These are phyloP conservation scores for Pythium guiyangense DNA, from an alignment of 352 stramenopile genomes.

Conservation along the genomic window DNA sequence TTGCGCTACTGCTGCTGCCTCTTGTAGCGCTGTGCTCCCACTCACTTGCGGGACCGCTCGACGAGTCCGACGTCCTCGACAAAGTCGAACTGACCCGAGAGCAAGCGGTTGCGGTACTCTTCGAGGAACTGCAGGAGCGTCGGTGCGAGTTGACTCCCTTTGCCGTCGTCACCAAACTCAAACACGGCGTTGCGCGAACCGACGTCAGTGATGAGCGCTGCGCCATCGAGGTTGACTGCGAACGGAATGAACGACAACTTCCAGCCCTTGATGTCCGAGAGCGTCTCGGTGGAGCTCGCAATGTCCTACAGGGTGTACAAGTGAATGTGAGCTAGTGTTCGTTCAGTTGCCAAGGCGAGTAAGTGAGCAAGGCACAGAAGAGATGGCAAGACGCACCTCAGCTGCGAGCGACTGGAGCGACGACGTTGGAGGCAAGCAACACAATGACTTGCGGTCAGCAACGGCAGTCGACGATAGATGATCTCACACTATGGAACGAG, in stretches of 20 bases:
- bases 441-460: not conserved
- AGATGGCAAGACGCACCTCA: constrained; percentile 25
- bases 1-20: not conserved
- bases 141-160: constrained; percentile 35
- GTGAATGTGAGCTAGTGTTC: not conserved
- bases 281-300: constrained; percentile 39
- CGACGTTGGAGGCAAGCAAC: no score
- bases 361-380: not conserved
- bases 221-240: constrained; percentile 63
- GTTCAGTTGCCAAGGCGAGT: not conserved
- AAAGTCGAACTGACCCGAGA: constrained; percentile 80
- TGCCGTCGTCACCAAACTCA: constrained; percentile 62
- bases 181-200: constrained; percentile 54
- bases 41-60: constrained; percentile 64
- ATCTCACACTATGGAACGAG: no score
- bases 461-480: not conserved
- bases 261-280: constrained; percentile 47
- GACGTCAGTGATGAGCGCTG: constrained; percentile 53
- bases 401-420: constrained; percentile 41
- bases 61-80: constrained; percentile 80
- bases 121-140: constrained; percentile 74
- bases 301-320: constrained; percentile 41
- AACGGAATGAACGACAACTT: constrained; percentile 64
- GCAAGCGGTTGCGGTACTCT: constrained; percentile 72
- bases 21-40: no score